Evolutionary conservation across 495 filamentous ascomycete species (phyloP).

Genomic region (Symbiotaphrina buchneri): DNA sequence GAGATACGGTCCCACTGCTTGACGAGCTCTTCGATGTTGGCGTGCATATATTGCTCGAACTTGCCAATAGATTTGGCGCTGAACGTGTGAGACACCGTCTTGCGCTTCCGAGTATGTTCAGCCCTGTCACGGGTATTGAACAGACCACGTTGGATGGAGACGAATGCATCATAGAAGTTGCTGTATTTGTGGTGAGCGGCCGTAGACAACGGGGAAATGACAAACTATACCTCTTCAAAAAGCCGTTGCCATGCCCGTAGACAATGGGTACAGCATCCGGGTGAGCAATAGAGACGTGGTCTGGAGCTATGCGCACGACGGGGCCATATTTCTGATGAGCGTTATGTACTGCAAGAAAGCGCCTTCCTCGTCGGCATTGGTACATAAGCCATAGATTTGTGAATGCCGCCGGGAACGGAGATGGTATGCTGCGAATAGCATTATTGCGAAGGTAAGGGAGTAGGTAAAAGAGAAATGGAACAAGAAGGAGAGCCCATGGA

Average conservation of each 20-base stretch:
- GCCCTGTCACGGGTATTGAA: constrained; percentile 1
- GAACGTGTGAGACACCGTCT: constrained; percentile 34
- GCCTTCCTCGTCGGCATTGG: constrained; percentile 39
- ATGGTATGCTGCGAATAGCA: constrained; percentile 39
- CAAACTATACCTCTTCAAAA: neutral
- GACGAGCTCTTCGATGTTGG: constrained; percentile 55
- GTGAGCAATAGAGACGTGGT: constrained; percentile 36
- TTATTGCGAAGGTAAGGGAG: constrained; percentile 45
- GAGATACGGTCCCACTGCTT: constrained; percentile 42
- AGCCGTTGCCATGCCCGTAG: constrained; percentile 18
- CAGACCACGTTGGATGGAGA: neutral
- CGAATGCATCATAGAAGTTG: constrained; percentile 1
- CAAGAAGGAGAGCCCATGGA: constrained; percentile 28
- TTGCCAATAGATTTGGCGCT: constrained; percentile 58
- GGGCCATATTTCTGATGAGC: constrained; percentile 49
- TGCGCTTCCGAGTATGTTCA: constrained; percentile 2
- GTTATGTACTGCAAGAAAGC: constrained; percentile 44
- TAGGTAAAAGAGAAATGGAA: constrained; percentile 37
- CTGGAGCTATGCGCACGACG: constrained; percentile 33
- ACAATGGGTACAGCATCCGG: constrained; percentile 28
- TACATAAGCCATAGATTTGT: constrained; percentile 61
- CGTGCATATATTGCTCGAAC: constrained; percentile 77
- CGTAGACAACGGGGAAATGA: neutral
- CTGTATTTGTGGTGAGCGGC: neutral
- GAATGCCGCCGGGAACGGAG: constrained; percentile 45